Conservation (phyloP, 345 rosid species). For the Firmiana major region DNA sequence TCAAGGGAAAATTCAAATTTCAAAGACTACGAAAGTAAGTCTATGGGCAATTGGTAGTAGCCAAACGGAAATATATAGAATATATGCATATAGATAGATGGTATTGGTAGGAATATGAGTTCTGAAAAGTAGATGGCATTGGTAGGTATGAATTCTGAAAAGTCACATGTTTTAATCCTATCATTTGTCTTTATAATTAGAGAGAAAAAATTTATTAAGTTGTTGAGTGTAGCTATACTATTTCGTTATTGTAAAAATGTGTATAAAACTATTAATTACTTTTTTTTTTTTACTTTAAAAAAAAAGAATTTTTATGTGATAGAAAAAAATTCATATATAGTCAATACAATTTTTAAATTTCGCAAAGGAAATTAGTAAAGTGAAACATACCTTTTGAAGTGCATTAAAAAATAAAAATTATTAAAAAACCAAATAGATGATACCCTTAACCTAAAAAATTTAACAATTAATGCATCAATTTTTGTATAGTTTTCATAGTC, state of each 20-base stretch:
- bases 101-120: not conserved
- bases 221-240: not conserved
- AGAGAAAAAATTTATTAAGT: not conserved
- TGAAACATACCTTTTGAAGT: too few species aligned
- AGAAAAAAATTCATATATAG: too few species aligned
- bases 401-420: too few species aligned
- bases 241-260: not conserved
- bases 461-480: too few species aligned
- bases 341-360: too few species aligned
- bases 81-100: not conserved
- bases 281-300: too few species aligned
- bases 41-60: constrained; percentile 6
- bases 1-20: not conserved
- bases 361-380: too few species aligned
- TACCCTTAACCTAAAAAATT: too few species aligned
- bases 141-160: too few species aligned
- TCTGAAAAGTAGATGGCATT: not conserved
- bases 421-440: too few species aligned
- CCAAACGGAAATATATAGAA: not conserved
- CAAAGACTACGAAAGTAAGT: not conserved
- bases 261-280: too few species aligned
- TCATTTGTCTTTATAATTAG: not conserved
- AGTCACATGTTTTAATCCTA: not conserved
- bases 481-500: not conserved
- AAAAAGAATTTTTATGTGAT: too few species aligned